Base-by-base conservation (phyloP, 1,139 yeast species). In the Suhomyces bolitotheri region DNA sequence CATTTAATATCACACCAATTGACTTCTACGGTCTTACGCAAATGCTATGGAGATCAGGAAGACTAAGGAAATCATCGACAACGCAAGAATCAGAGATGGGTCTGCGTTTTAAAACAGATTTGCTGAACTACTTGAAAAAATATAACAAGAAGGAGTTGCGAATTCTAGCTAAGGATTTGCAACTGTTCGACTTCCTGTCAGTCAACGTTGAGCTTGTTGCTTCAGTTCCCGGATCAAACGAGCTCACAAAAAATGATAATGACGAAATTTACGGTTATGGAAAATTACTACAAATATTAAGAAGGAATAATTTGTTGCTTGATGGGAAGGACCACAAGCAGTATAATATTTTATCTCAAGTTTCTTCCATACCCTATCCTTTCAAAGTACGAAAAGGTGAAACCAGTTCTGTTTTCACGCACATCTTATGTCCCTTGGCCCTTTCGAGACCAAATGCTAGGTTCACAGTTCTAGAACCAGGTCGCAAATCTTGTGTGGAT, bases 21-120 rank as follows among this genome's bases (percentile, higher is more conserved):
- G 89, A 82, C 52, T 69, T 78, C 38, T 62, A 64, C 4, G 71
- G 71, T 1, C 75, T 82, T 34, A 80, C 83, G 3, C 88, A 82
- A 51, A 78, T 79, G 70, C 60, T 74, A 24, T 82, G 88, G 89
- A 56, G 70, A 26, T 75, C 83, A 4, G 86, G 83, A 1, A 45
- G 57, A 20, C 47, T 80, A n/a, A 9, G 10, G 0, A 45, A 36
- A 16, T 44, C 39, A 7, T 7, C 27, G 5, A 29, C 51, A 32
- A 9, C 27, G 3, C n/a, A 29, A 31, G 2, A 16, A 20, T 6
- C 10, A 5, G 13, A 12, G 16, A 23, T 6, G 3, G 53, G 53
- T 1, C 30, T 28, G 6, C 17, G 44, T 4, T 69, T 64, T 58
- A 67, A 56, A 31, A 47, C 37, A 2, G 77, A 74, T 45, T 52